Percentiles rank a stretch among this genome's conserved stretches.
These are phyloP conservation scores for Lactifluus hygrophoroides DNA, from an alignment of 768 basidiomycete genomes.

Conservation along the genomic window DNA sequence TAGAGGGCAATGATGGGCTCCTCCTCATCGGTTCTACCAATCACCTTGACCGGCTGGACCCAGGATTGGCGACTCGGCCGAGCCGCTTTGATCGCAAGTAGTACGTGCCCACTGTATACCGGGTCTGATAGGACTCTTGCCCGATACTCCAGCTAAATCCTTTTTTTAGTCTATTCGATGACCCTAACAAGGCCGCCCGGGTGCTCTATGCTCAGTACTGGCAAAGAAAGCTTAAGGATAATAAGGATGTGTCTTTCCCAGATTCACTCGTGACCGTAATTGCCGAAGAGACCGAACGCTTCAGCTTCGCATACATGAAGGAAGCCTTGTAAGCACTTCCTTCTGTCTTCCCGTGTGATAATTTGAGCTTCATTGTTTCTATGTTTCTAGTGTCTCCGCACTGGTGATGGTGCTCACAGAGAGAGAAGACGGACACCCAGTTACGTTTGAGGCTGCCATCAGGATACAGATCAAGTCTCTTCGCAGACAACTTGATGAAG, in stretches of 20 bases:
- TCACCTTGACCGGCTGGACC: constrained; percentile 73
- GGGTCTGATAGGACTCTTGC: neutral
- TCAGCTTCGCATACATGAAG: constrained; percentile 85
- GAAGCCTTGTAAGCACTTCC: constrained; percentile 66
- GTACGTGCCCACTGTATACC: constrained; percentile 35
- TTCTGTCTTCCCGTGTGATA: neutral
- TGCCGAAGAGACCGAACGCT: constrained; percentile 50
- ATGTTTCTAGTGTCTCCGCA: constrained; percentile 53
- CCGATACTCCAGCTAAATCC: neutral
- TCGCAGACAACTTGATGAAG: constrained; percentile 56
- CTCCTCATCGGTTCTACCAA: constrained; percentile 77
- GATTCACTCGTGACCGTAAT: constrained; percentile 53
- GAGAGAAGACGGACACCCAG: constrained; percentile 37
- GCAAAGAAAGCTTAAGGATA: constrained; percentile 64
- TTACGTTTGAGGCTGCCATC: constrained; percentile 43
- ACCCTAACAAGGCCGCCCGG: constrained; percentile 59
- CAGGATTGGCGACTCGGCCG: constrained; percentile 66
- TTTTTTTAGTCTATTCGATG: constrained; percentile 57
- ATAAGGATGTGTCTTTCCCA: constrained; percentile 57
- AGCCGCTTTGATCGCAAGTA: constrained; percentile 85
- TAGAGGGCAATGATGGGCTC: constrained; percentile 72
- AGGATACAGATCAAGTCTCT: constrained; percentile 53
- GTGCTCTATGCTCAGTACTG: constrained; percentile 66
- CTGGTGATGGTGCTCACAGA: constrained; percentile 53
- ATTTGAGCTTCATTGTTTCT: neutral